Evolutionary conservation across 2,329 filamentous ascomycete species (phyloP), one percentile per base, ranked within the genome.

Genomic region (Aspergillus sp.): DNA sequence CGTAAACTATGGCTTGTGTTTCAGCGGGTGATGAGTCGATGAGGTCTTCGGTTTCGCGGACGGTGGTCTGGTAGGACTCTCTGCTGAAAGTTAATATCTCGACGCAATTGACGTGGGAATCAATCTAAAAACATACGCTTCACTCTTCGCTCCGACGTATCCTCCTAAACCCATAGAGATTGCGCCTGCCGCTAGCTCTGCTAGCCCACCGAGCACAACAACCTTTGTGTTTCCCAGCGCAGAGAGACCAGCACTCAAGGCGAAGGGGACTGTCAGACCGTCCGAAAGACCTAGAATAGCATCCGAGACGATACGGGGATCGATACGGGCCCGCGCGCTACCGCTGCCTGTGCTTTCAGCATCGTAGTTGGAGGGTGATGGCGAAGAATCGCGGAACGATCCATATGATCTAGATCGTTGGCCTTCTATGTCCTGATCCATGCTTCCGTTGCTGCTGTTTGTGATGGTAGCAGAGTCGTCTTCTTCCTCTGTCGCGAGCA

Each of bases 121-220:
- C 15, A 37, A 8, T 11, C 4, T 31, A 31, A 31, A 31, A 8
- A 68, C 79, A 68, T 75, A 81, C 73, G 76, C 74, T 75, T 83
- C 80, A 62, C 78, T 78, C 63, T 79, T 80, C 2, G 80, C 77
- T 14, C 79, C 88, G 1, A 92, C 81, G 69, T 89, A 91, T 9
- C 86, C 89, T n/a, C 89, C 88, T 5, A 92, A 79, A 0, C 89
- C 89, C 90, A 92, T 92, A 56, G 84, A 88, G 64, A 92, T 90
- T 62, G 87, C 86, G 31, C 90, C 89, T 0, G 87, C 87, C 66
- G 90, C 87, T 51, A 92, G 80, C 77, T 92, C 89, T 4, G 89
- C 89, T n/a, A 91, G 77, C 5, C 89, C 89, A 55, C 87, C 89
- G 56, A 89, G 82, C 58, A 93, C 84, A 61, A 89, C 86, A 3